Evolutionary conservation across 305 asterid species (phyloP), one percentile per base, ranked within the genome.

Genomic region (Fraxinus ornus): DNA sequence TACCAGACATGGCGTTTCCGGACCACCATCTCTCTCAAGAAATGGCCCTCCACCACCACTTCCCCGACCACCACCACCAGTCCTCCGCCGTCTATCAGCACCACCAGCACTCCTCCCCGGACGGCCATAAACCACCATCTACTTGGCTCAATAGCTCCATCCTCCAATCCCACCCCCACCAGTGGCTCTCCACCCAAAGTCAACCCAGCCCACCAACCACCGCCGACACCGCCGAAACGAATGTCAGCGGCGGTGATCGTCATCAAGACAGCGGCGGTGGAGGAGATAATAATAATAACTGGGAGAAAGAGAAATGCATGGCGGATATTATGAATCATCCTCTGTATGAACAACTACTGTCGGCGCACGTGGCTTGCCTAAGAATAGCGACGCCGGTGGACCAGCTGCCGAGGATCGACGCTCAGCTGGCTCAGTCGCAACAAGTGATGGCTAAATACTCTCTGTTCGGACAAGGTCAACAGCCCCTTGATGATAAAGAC

Each of bases 361-460:
- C 95, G 83, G 98, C 95, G 8, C 98, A 94, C 89, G 95, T 94
- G 52, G 85, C 95, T 1, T 94, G 98, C 87, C 89, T 94, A 81
- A 87, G 95, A 55, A 94, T 91, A 26, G 98, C 97, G 0, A 92
- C 97, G 57, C 96, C 97, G 76, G 95, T 93, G 76, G 96, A 93
- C 84, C 96, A 92, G 91, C 88, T 91, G 70, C 97, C 93, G 32
- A 89, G 92, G 85, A 91, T 93, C 73, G 97, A 93, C 68, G 93
- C 94, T 26, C 97, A 92, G 89, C 87, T 92, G 24, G 91, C 90
- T 2, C 93, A 92, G 90, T 90, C 97, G 7, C 93, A 88, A 12
- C 93, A 93, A 83, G 87, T 91, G 2, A 91, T 91, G 57, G 92
- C 92, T 24, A 93, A 91, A 68, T 93, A 92, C 71, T 87, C 96